Evolutionary conservation across 768 basidiomycete genomes (phyloP), one percentile per base, ranked within the genome.

Genomic region (Serendipita sp.): DNA sequence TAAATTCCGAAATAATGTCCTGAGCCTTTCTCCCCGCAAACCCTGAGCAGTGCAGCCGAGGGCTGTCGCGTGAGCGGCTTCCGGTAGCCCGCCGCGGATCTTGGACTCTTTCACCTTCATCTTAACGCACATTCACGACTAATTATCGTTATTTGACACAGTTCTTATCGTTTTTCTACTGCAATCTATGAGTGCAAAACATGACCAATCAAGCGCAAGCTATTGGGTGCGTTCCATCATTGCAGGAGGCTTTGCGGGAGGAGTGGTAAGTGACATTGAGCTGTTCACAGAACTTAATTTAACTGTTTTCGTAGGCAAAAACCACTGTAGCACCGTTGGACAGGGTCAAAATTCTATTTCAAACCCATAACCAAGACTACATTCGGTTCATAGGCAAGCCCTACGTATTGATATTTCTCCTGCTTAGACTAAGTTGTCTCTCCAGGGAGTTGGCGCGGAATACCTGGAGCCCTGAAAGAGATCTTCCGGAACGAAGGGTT

Each of bases 331-430:
- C 96, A 18, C 96, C 96, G 2, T 81, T 99, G 58, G 96, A 99
- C 74, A 81, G 96, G 72, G 94, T 99, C 69, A 99, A 99, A 77
- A 99, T 99, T 70, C 85, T 99, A 58, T 96, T 98, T 72, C 95
- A 99, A 74, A 92, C 96, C 0, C 91, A 91, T 4, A 96, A 95
- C 74, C 89, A 89, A 5, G 95, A 98, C 66, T 99, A 89, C 72
- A 81, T 83, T 72, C 90, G 92, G 74, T 98, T 94, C 76, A 83
- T 93, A 65, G 94, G 94, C 91, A 66, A 65, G 83, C 70, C 13
- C 68, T 77, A 77, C 0, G 71, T 73, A 30, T 74, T 75, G 63
- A 71, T 72, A 72, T 73, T 66, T 13, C 5, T 13, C 38, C 13
- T 41, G 76, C 75, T 68, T 73, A 77, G 32, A 75, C 76, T 74